Base-by-base conservation (phyloP, 2,329 filamentous ascomycete species). In the Pyrenophora teres region DNA sequence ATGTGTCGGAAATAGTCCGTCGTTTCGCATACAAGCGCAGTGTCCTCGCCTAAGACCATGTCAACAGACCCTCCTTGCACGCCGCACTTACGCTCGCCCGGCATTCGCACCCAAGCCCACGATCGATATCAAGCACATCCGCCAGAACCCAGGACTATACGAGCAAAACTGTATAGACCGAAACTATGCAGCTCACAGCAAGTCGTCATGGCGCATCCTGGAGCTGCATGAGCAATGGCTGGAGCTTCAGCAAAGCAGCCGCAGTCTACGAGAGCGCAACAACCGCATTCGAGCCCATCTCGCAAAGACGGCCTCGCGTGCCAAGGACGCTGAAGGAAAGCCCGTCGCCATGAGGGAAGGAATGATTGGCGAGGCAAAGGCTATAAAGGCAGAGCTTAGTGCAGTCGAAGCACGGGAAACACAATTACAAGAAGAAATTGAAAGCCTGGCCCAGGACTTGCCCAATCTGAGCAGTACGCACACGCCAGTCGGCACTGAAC, bases 41-140 rank as follows among this genome's bases (percentile, higher is more conserved):
- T 41, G 53, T 21, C 23, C 13, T 21, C 13, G 6, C 13, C 33
- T 27, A n/a, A 23, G 41, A 33, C 21, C 35, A 13, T n/a, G 38
- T 23, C 59, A 46, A 12, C 25, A 56, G 13, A 57, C 23, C 67
- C 68, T 59, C 72, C 72, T 52, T 74, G 73, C 74, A 71, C 40
- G 73, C 65, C 49, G 78, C 70, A 49, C 57, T 18, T 80, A 76
- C 56, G 75, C 75, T 3, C 81, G 87, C 33, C 88, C 89, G 4
- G 80, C 88, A 1, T 87, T 83, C 45, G 92, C 90, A 12, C 92
- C 91, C 9, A 93, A 90, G 71, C 85, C 90, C 21, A 83, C 83
- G 40, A 82, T 95, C 60, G 89, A 97, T 77, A 82, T 96, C 70
- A 93, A 90, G 73, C 88, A 94, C 76, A 96, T 99, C 72, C 92